phyloP scores from a whole-genome alignment of 2,329 filamentous ascomycete genomes.

The Venturia nashicola region DNA sequence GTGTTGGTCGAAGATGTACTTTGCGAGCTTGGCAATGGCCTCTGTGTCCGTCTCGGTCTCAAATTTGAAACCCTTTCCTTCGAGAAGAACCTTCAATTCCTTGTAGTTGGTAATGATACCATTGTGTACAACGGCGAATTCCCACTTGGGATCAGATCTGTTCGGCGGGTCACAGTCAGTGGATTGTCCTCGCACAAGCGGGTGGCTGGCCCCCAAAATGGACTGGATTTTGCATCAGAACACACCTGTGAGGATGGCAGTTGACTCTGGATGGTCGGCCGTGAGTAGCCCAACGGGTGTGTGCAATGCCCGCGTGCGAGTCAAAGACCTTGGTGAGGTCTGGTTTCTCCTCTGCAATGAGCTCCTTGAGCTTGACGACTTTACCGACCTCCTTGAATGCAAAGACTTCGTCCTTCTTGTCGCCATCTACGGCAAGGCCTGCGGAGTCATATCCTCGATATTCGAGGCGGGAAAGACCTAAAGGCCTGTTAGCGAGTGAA shows the following conservation, averaged over 20 bases:
- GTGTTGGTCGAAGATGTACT: conserved; percentile 95
- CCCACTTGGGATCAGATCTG: conserved; percentile 87
- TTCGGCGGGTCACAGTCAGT: background rate
- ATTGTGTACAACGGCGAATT: conserved; percentile 97
- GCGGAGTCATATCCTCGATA: conserved; percentile 98
- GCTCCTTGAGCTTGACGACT: conserved; percentile 88
- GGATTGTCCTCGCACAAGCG: background rate
- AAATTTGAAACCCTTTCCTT: conserved; percentile 93
- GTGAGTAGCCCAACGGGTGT: conserved; percentile 98
- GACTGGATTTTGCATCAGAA: conserved; percentile 8
- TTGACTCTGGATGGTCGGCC: conserved; percentile 85
- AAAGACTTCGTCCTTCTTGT: conserved; percentile 97
- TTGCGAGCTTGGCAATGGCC: conserved; percentile 97
- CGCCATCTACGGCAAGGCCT: conserved; percentile 86
- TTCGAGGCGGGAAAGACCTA: conserved; percentile 87
- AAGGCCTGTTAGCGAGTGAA: background rate
- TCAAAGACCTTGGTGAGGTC: conserved; percentile 91
- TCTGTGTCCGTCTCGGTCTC: conserved; percentile 99
- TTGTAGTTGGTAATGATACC: conserved; percentile 99
- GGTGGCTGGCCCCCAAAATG: background rate
- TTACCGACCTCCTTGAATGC: conserved; percentile 99
- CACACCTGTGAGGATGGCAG: conserved; percentile 96
- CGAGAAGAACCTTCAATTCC: conserved; percentile 87
- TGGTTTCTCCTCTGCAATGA: conserved; percentile 73
- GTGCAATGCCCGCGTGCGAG: conserved; percentile 95